Evolutionary conservation across 176 grass and related monocot species (phyloP).

Genomic region (Carex kokanica): DNA sequence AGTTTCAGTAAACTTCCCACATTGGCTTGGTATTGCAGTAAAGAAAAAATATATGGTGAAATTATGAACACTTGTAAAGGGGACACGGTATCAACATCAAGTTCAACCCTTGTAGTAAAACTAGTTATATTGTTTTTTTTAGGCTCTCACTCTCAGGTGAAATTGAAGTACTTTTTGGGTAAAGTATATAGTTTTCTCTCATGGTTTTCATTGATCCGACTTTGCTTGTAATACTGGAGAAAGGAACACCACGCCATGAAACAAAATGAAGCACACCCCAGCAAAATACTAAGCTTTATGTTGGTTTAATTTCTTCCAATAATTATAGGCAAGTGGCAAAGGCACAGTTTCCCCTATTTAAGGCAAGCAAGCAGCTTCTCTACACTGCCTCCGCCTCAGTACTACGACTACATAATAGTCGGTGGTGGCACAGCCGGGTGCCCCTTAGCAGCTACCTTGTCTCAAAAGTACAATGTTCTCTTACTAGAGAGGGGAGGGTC

Average conservation of each 20-base stretch:
- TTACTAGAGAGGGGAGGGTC: constrained; percentile 78
- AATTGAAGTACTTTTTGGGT: not conserved
- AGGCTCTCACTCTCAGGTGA: not conserved
- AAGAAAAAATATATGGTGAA: too few species aligned
- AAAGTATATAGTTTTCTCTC: not conserved
- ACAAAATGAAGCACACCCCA: not conserved
- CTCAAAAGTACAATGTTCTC: constrained; percentile 66
- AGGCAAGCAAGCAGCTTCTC: constrained; percentile 64
- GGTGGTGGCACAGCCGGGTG: constrained; percentile 85
- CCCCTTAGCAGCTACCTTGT: constrained; percentile 79
- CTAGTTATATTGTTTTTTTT: not conserved
- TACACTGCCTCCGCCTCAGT: constrained; percentile 16
- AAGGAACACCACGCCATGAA: not conserved
- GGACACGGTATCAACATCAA: too few species aligned
- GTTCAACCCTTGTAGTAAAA: not conserved
- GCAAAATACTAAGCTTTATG: not conserved
- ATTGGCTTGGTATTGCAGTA: too few species aligned
- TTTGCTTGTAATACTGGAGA: not conserved
- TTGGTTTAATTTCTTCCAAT: not conserved
- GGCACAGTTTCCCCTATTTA: constrained; percentile 41
- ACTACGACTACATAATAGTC: constrained; percentile 79
- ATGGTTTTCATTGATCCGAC: not conserved
- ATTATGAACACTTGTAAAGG: too few species aligned
- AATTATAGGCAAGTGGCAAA: constrained; percentile 47
- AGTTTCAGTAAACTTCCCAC: not conserved